Percentiles rank a stretch among this genome's conserved stretches.
Evolutionary conservation across 805 yeast species (phyloP).

Genomic region (Metschnikowia similis): DNA sequence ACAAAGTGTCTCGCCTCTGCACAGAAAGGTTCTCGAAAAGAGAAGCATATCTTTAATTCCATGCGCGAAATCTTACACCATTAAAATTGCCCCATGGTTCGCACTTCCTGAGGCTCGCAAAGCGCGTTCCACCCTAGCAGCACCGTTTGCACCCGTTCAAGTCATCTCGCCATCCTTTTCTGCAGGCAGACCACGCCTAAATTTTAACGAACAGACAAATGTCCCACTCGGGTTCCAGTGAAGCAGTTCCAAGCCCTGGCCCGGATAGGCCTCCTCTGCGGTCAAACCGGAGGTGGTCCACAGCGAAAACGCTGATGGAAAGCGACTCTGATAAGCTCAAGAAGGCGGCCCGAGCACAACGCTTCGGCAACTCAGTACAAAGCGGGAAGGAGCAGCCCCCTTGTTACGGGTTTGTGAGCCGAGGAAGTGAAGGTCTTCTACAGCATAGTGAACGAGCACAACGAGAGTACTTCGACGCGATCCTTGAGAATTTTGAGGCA

Average conservation of each 20-base stretch:
- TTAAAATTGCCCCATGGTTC: not conserved
- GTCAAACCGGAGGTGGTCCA: not conserved
- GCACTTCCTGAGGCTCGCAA: not conserved
- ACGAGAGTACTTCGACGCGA: conserved; percentile 32
- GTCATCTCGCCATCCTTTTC: not conserved
- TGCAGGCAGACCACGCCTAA: not conserved
- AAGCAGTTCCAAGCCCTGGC: not conserved
- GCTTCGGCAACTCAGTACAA: not conserved
- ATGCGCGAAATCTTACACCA: not conserved
- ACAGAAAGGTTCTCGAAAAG: not conserved
- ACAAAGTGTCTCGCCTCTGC: not conserved
- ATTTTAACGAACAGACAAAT: not conserved
- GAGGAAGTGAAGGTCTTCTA: conserved; percentile 53
- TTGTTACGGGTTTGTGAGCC: conserved; percentile 50
- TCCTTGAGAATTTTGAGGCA: conserved; percentile 21
- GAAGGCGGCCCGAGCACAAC: not conserved
- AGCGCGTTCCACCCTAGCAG: not conserved
- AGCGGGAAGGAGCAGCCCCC: not conserved
- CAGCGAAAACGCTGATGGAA: not conserved
- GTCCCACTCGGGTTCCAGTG: not conserved
- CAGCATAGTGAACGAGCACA: conserved; percentile 43
- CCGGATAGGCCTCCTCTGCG: not conserved
- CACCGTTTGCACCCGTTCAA: conserved; percentile 2
- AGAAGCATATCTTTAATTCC: not conserved
- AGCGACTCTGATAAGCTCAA: not conserved